Conservation (phyloP, 768 basidiomycete species). For the Holtermannia corniformis region DNA sequence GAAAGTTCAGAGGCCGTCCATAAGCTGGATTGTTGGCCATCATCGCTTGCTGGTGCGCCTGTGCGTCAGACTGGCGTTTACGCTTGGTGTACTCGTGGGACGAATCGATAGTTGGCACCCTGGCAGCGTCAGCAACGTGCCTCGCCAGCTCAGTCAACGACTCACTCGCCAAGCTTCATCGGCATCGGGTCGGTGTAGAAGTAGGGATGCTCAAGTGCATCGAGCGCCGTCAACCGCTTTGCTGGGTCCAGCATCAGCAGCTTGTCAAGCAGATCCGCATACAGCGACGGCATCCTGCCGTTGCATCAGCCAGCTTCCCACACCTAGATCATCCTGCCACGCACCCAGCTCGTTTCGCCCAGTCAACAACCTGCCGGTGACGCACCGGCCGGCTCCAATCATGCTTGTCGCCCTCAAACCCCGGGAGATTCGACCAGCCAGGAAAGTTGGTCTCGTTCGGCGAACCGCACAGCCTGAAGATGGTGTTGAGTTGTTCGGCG, state of each 20-base stretch:
- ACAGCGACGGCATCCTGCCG: slow-evolving; percentile 58
- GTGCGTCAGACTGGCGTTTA: neutral
- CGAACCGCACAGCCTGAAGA: slow-evolving; percentile 80
- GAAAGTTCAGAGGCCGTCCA: too few species aligned
- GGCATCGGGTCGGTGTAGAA: slow-evolving; percentile 88
- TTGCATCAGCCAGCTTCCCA: neutral
- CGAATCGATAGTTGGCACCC: neutral
- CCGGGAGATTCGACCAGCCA: slow-evolving; percentile 40
- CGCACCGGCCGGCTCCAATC: slow-evolving; percentile 18
- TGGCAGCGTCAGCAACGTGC: neutral
- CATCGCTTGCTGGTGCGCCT: neutral
- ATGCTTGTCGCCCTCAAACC: slow-evolving; percentile 29
- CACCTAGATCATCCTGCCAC: slow-evolving; percentile 1
- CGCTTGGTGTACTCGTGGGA: neutral
- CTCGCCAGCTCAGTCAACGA: neutral
- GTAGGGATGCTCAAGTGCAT: slow-evolving; percentile 85
- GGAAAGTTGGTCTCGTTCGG: slow-evolving; percentile 47
- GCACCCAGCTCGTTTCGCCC: slow-evolving; percentile 17
- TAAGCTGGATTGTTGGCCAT: too few species aligned
- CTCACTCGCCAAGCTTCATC: slow-evolving; percentile 34
- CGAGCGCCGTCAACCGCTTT: slow-evolving; percentile 69
- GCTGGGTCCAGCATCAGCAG: slow-evolving; percentile 73
- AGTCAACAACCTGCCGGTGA: slow-evolving; percentile 15
- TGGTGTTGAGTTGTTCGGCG: slow-evolving; percentile 81
- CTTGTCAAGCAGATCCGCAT: slow-evolving; percentile 70